These are phyloP conservation scores for Microcera coccophila DNA, from an alignment of 2,329 filamentous ascomycete species.

Conservation along the genomic window DNA sequence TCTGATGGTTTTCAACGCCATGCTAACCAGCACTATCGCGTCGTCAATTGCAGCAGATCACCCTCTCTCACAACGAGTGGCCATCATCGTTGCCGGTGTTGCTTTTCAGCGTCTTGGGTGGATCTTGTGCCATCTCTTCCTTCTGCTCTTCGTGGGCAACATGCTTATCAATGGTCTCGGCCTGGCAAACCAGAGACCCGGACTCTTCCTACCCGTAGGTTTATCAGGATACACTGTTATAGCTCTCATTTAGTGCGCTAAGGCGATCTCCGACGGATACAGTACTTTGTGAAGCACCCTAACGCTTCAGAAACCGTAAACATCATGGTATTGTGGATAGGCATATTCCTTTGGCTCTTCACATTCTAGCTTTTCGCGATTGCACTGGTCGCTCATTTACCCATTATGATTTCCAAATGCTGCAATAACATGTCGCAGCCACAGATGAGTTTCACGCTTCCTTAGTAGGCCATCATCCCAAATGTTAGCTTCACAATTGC, in stretches of 20 bases:
- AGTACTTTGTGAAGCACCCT: no score
- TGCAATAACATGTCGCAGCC: no score
- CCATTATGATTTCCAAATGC: no score
- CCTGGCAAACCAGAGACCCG: background rate
- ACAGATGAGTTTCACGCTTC: no score
- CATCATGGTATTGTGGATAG: no score
- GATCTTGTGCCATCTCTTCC: conserved; percentile 1
- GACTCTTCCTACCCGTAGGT: conserved; percentile 2
- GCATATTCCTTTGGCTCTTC: no score
- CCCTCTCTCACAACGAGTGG: background rate
- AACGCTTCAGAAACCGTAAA: no score
- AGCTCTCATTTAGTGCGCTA: conserved; percentile 1
- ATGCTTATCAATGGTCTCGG: conserved; percentile 1
- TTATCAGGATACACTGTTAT: conserved; percentile 2
- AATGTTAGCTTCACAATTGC: no score
- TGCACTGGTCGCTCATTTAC: no score
- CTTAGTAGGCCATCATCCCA: no score
- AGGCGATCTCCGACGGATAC: conserved; percentile 4
- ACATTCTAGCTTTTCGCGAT: no score
- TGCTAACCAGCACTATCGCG: conserved; percentile 1
- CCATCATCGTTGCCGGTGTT: conserved; percentile 2
- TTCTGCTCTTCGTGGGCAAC: background rate
- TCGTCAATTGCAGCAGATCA: conserved; percentile 2
- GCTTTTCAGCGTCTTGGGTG: conserved; percentile 1
- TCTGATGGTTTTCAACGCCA: background rate